These are phyloP conservation scores for Metschnikowia aberdeeniae DNA, from an alignment of 805 yeast species.

Conservation along the genomic window DNA sequence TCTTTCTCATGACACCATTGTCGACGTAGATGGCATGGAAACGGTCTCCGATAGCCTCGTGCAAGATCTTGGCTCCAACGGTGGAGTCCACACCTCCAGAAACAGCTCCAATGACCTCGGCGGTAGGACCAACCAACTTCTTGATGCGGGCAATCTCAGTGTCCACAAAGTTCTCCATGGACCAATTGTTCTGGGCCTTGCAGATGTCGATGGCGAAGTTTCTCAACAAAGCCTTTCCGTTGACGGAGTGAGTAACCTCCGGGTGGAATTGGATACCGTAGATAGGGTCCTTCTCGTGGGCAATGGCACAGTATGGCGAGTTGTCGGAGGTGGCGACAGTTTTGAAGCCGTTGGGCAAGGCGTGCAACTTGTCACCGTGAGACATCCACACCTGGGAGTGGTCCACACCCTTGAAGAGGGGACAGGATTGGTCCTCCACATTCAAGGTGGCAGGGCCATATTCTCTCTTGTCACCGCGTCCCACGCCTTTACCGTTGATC, in stretches of 20 bases:
- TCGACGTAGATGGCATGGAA: slow-evolving; percentile 98
- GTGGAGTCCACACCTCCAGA: slow-evolving; percentile 99
- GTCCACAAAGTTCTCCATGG: slow-evolving; percentile 95
- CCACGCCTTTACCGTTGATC: slow-evolving; percentile 92
- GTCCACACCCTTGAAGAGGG: slow-evolving; percentile 83
- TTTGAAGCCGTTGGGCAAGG: slow-evolving; percentile 84
- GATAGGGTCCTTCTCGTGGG: slow-evolving; percentile 66
- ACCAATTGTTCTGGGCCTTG: slow-evolving; percentile 86
- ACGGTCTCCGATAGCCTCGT: slow-evolving; percentile 96
- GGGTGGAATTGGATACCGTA: slow-evolving; percentile 99
- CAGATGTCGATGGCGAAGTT: slow-evolving; percentile 94
- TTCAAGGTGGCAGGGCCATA: slow-evolving; percentile 92
- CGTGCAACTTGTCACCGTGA: slow-evolving; percentile 92
- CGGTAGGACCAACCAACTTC: slow-evolving; percentile 90
- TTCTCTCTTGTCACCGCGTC: slow-evolving; percentile 95
- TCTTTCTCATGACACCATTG: slow-evolving; percentile 94
- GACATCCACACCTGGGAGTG: slow-evolving; percentile 99
- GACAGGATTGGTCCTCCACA: slow-evolving; percentile 62
- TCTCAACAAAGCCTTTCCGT: slow-evolving; percentile 81
- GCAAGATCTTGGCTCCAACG: slow-evolving; percentile 97
- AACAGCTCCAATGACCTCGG: slow-evolving; percentile 99
- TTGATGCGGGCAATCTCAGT: slow-evolving; percentile 93
- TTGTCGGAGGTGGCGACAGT: slow-evolving; percentile 87
- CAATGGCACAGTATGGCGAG: slow-evolving; percentile 94
- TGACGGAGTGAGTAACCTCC: slow-evolving; percentile 93